These are phyloP conservation scores for Incumbomyces delicatus DNA, from an alignment of 2,329 filamentous ascomycete genomes.

Conservation along the genomic window DNA sequence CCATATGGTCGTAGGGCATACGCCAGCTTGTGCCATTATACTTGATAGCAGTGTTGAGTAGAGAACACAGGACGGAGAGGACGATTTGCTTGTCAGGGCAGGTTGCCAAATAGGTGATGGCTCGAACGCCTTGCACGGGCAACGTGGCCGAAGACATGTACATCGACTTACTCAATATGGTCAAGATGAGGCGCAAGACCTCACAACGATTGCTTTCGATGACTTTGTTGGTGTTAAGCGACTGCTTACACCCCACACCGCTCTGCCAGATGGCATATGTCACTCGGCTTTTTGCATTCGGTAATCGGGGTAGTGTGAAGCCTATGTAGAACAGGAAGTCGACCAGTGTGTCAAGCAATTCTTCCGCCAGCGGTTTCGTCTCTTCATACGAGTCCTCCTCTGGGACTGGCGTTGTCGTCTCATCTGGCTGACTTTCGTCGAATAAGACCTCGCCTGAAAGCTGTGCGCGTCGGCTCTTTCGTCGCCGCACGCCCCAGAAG, in stretches of 20 bases:
- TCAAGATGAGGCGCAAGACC: constrained; percentile 74
- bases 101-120: constrained; percentile 81
- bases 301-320: constrained; percentile 69
- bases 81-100: constrained; percentile 86
- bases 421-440: constrained; percentile 56
- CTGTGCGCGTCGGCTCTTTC: constrained; percentile 56
- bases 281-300: constrained; percentile 65
- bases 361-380: constrained; percentile 78
- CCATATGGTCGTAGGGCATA: constrained; percentile 84
- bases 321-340: constrained; percentile 87
- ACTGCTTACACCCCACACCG: constrained; percentile 87
- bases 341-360: constrained; percentile 79
- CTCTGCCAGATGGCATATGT: constrained; percentile 96
- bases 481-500: constrained; percentile 74
- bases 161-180: constrained; percentile 82
- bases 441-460: constrained; percentile 71
- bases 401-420: constrained; percentile 33
- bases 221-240: constrained; percentile 79
- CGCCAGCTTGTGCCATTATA: constrained; percentile 93
- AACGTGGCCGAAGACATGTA: constrained; percentile 74
- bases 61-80: constrained; percentile 78
- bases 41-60: constrained; percentile 89
- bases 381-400: constrained; percentile 59
- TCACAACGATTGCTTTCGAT: constrained; percentile 89
- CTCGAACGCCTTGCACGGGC: constrained; percentile 70